Conservation (phyloP, 345 rosid genomes). For the Sonneratia caseolaris region DNA sequence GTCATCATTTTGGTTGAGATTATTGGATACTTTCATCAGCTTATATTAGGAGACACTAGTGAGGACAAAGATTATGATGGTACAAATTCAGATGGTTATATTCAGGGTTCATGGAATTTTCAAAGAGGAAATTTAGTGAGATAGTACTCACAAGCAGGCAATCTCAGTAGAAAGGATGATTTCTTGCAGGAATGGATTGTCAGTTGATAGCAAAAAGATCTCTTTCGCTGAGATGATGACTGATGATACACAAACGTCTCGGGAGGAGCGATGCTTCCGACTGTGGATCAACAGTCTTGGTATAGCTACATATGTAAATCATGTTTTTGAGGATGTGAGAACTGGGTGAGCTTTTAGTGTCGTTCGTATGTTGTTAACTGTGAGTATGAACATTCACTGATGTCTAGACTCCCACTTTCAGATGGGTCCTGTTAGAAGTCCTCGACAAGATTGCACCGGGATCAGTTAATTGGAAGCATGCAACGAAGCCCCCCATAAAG, state of each 20-base stretch:
- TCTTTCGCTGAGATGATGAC: constrained; percentile 97
- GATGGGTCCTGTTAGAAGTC: constrained; percentile 89
- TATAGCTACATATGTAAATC: constrained; percentile 62
- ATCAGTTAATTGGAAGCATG: constrained; percentile 75
- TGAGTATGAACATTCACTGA: background rate
- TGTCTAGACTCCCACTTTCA: constrained; percentile 16
- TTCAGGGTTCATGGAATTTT: background rate
- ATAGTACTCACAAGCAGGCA: background rate
- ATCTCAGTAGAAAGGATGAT: constrained; percentile 1
- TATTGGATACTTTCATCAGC: too few species aligned
- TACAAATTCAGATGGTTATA: too few species aligned
- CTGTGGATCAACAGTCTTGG: constrained; percentile 98
- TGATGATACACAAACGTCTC: constrained; percentile 85
- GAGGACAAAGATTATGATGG: too few species aligned
- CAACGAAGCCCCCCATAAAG: constrained; percentile 80
- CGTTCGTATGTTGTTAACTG: constrained; percentile 1
- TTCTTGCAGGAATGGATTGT: constrained; percentile 74
- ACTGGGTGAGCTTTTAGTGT: constrained; percentile 51
- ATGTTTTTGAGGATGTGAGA: constrained; percentile 86
- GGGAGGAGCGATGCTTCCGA: constrained; percentile 97
- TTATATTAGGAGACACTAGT: too few species aligned
- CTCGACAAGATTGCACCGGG: constrained; percentile 70
- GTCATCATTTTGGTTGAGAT: too few species aligned
- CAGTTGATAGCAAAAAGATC: constrained; percentile 48
- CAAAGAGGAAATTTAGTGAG: too few species aligned